These are phyloP conservation scores for Yarrowia galli DNA, from an alignment of 1,139 yeast genomes.

Conservation along the genomic window DNA sequence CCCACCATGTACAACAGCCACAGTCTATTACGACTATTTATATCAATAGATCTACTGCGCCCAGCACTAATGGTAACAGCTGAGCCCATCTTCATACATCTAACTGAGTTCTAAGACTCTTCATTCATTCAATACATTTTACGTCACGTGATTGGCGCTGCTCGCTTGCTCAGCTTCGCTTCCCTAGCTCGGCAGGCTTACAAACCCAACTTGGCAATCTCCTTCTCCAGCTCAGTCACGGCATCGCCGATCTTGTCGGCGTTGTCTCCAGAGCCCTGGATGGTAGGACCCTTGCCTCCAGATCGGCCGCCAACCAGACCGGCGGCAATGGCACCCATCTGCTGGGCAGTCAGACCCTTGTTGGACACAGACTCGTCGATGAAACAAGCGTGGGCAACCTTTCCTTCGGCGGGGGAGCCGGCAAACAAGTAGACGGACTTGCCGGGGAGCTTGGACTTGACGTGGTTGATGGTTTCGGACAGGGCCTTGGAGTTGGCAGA, in stretches of 20 bases:
- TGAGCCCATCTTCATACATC: too few species aligned
- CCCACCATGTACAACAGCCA: too few species aligned
- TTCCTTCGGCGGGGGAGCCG: constrained; percentile 66
- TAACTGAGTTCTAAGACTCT: too few species aligned
- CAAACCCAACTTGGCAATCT: constrained; percentile 17
- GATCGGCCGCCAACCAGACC: constrained; percentile 91
- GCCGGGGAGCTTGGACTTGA: constrained; percentile 78
- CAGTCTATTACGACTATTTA: too few species aligned
- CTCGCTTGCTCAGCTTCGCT: not conserved
- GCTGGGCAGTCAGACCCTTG: constrained; percentile 78
- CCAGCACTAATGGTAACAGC: too few species aligned
- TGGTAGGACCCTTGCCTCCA: constrained; percentile 96
- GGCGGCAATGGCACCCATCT: constrained; percentile 74
- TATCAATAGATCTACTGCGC: too few species aligned
- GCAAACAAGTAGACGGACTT: constrained; percentile 85
- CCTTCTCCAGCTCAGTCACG: constrained; percentile 61
- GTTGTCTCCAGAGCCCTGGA: constrained; percentile 96
- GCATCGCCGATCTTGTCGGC: constrained; percentile 74
- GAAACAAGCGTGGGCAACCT: constrained; percentile 95
- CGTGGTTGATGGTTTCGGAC: constrained; percentile 85
- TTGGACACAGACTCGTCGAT: constrained; percentile 68
- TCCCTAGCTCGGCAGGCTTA: not conserved
- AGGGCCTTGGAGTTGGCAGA: constrained; percentile 92
- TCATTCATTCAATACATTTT: too few species aligned
- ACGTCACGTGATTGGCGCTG: too few species aligned